These are phyloP conservation scores for Penicillium flavigenum DNA, from an alignment of 495 filamentous ascomycete species.

Conservation along the genomic window DNA sequence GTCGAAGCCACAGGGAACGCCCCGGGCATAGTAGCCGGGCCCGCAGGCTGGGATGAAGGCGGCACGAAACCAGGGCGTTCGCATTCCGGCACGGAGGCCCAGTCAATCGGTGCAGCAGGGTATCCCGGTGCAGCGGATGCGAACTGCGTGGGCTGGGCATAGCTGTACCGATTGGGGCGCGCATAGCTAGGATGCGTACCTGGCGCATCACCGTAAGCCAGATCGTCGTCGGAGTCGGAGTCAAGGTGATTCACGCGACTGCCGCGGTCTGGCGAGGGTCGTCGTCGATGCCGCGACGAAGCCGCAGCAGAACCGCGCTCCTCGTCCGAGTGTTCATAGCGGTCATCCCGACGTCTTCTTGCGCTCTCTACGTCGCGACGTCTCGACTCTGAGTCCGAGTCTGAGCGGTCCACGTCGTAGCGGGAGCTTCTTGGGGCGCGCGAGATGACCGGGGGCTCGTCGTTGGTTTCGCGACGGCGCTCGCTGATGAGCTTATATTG, in stretches of 20 bases:
- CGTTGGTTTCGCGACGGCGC: conserved; percentile 4
- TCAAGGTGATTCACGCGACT: conserved; percentile 32
- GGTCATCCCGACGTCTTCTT: conserved; percentile 31
- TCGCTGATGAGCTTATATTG: conserved; percentile 28
- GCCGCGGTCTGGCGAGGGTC: conserved; percentile 27
- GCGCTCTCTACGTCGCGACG: conserved; percentile 27
- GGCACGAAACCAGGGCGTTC: conserved; percentile 46
- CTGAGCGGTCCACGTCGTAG: conserved; percentile 44
- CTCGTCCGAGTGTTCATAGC: conserved; percentile 42
- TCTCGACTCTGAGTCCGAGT: conserved; percentile 44
- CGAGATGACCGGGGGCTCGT: conserved; percentile 5
- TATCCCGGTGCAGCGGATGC: conserved; percentile 3
- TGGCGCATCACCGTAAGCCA: conserved; percentile 41
- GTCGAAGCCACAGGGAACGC: conserved; percentile 36
- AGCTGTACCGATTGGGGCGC: conserved; percentile 49
- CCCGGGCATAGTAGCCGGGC: conserved; percentile 37
- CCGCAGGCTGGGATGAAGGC: conserved; percentile 33
- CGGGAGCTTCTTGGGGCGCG: conserved; percentile 46
- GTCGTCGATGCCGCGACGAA: conserved; percentile 21
- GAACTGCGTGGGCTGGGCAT: conserved; percentile 43
- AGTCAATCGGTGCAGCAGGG: conserved; percentile 17
- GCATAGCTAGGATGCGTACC: conserved; percentile 49
- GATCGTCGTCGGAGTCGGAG: conserved; percentile 43
- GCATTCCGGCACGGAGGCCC: conserved; percentile 43
- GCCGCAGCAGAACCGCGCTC: conserved; percentile 23